phyloP scores from a whole-genome alignment of 176 grass and related monocot species.

The Puya raimondii region DNA sequence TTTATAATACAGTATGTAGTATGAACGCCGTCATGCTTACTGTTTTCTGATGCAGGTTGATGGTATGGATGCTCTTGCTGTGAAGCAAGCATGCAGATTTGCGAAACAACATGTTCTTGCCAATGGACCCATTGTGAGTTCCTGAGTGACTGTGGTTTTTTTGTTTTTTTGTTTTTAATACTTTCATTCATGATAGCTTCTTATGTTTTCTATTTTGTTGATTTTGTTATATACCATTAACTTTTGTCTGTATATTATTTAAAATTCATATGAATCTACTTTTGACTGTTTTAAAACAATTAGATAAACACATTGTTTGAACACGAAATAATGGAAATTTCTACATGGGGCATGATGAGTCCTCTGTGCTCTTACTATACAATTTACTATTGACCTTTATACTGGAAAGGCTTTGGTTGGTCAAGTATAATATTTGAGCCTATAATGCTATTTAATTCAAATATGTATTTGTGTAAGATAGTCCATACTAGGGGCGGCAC shows the following conservation, averaged over 20 bases:
- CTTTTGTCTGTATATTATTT: too few relatives aligned
- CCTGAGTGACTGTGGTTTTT: neutral
- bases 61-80: slow-evolving; percentile 87
- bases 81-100: slow-evolving; percentile 86
- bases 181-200: neutral
- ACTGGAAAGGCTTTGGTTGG: neutral
- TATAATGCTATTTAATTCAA: neutral
- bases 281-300: too few relatives aligned
- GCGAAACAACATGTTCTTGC: slow-evolving; percentile 68
- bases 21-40: neutral
- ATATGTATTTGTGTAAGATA: neutral
- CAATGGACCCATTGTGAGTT: slow-evolving; percentile 80
- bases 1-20: too few relatives aligned
- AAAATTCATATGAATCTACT: too few relatives aligned
- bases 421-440: neutral
- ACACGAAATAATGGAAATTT: too few relatives aligned
- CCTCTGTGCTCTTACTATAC: too few relatives aligned
- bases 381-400: too few relatives aligned
- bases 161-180: neutral
- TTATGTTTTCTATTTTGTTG: neutral
- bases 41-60: slow-evolving; percentile 39
- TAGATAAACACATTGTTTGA: too few relatives aligned
- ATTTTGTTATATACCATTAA: neutral
- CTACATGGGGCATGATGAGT: too few relatives aligned
- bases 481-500: neutral